Percentiles rank a stretch among this genome's conserved stretches.
Evolutionary conservation across 306 rosid species (phyloP).

Genomic region (Heteromeles arbutifolia): DNA sequence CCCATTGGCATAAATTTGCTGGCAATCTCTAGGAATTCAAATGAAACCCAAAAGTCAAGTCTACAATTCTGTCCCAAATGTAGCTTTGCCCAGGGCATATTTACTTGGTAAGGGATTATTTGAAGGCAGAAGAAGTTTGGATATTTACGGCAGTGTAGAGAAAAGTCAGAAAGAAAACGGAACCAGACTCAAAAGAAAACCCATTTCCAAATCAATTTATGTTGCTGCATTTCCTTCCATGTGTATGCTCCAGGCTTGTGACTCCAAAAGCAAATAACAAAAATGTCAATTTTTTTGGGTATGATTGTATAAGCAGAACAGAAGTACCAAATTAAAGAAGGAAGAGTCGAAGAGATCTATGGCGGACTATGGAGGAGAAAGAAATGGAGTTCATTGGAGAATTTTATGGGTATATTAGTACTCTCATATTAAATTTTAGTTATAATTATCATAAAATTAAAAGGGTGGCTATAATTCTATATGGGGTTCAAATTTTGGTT

Average conservation of each 20-base stretch:
- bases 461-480: no score
- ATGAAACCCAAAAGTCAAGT: not conserved
- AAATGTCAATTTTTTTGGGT: not conserved
- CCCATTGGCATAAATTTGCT: not conserved
- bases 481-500: no score
- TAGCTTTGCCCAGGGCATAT: not conserved
- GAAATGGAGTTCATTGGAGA: no score
- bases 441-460: no score
- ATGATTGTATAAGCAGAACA: not conserved
- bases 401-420: no score
- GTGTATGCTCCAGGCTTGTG: not conserved
- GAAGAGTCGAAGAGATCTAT: no score
- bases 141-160: conserved; percentile 45
- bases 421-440: no score
- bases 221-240: not conserved
- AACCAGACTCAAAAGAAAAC: conserved; percentile 39
- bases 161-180: conserved; percentile 40
- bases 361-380: no score
- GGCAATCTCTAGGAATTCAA: not conserved
- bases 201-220: conserved; percentile 42
- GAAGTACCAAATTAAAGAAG: no score
- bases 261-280: not conserved
- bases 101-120: not conserved
- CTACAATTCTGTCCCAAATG: not conserved
- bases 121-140: conserved; percentile 68